Evolutionary conservation across 1,284 basidiomycete species (phyloP), one percentile per base, ranked within the genome.

Genomic region (Tilletia indica): DNA sequence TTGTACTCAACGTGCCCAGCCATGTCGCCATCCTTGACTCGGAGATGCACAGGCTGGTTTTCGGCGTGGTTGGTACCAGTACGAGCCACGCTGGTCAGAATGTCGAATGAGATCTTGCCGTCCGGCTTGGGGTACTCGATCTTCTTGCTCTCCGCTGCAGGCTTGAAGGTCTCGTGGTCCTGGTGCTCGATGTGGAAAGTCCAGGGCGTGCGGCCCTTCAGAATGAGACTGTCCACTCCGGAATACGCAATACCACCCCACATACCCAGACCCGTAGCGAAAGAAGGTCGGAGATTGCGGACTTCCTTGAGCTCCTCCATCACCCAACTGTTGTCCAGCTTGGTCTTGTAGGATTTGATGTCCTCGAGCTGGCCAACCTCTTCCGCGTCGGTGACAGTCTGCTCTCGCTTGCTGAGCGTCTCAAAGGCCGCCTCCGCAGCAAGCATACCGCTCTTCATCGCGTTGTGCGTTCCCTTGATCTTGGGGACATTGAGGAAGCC

Each of bases 391-490:
- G 73, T 75, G 11, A 69, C 49, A 3, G 68, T 6, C 25, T 31
- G 9, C n/a, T 63, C 25, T 54, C 80, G 82, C 68, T 83, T 77
- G 3, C 83, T 79, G 74, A 95, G 86, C 1, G 89, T 89, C 8
- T 90, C 88, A 78, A 89, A 93, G 0, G 93, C 92, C 0, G 92
- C 88, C 85, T 99, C 96, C 2, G 93, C 97, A 47, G 95, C 96
- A 25, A 98, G 87, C 91, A 98, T 98, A 25, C 96, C 96, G 61
- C 91, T 93, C 87, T 98, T 97, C 96, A 99, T 98, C n/a, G 96
- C 95, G 74, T 96, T 98, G 85, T 99, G 97, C 0, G 95, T 97
- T n/a, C 96, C 96, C 85, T 99, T 99, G 86, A 99, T 99, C 87
- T 98, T 99, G 51, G 95, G 92, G 16, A 97, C 89, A 86, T 99